Conservation (phyloP, 116 monocot genomes). For the Papilionanthe hybrid region DNA sequence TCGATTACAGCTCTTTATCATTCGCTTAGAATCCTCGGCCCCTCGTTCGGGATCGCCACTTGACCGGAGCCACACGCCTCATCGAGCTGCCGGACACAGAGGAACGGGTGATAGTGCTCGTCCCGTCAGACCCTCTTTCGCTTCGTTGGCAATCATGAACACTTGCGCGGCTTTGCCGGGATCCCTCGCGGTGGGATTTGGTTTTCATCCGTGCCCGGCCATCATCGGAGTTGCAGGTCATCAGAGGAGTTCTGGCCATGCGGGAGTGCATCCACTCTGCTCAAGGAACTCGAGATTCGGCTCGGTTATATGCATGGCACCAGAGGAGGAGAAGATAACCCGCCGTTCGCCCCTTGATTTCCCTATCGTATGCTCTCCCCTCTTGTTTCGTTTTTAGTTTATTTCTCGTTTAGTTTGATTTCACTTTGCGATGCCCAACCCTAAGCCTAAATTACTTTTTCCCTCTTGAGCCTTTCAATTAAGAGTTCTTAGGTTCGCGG, state of each 20-base stretch:
- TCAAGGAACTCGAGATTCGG: neutral
- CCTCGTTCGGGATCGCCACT: too few relatives aligned
- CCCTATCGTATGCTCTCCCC: constrained; percentile 43
- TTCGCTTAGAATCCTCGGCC: too few relatives aligned
- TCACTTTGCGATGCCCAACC: neutral
- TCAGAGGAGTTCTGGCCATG: neutral
- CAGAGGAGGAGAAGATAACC: constrained; percentile 84
- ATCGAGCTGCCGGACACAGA: neutral
- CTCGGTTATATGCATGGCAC: constrained; percentile 56
- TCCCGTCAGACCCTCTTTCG: neutral
- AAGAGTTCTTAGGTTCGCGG: too few relatives aligned
- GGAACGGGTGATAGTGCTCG: neutral
- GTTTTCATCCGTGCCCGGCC: neutral
- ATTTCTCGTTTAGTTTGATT: neutral
- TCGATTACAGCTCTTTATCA: too few relatives aligned
- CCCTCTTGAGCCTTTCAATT: neutral
- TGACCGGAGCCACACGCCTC: too few relatives aligned
- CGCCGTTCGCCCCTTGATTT: constrained; percentile 92
- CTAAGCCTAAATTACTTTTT: neutral
- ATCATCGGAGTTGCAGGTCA: neutral
- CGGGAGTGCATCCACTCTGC: neutral
- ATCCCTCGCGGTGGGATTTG: neutral
- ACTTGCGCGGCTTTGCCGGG: neutral
- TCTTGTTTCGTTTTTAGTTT: neutral
- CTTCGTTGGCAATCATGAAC: neutral